Evolutionary conservation across 495 filamentous ascomycete species (phyloP).

Genomic region (Penicillium daleae): DNA sequence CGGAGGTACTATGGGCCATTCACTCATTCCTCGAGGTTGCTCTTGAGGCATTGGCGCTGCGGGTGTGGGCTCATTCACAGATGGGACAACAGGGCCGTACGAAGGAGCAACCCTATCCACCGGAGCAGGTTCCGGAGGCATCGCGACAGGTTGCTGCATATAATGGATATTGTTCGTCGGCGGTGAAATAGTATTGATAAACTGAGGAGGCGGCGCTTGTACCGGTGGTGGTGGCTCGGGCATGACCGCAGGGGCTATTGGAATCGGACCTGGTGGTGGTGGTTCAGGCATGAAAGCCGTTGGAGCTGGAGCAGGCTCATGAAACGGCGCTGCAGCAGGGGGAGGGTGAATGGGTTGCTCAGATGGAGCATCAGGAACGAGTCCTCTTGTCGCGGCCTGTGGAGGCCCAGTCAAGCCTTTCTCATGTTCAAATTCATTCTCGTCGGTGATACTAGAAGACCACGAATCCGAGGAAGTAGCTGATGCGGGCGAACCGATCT

Average conservation of each 20-base stretch:
- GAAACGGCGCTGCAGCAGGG: conserved; percentile 2
- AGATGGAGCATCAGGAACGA: not conserved
- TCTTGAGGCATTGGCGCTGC: not conserved
- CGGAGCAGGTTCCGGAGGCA: not conserved
- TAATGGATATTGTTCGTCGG: conserved; percentile 2
- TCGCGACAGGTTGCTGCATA: not conserved
- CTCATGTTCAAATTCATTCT: conserved; percentile 22
- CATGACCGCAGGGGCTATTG: conserved; percentile 6
- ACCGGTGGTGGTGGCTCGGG: conserved; percentile 15
- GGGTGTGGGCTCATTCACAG: not conserved
- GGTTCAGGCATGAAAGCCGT: conserved; percentile 11
- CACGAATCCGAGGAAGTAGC: conserved; percentile 22
- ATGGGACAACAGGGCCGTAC: not conserved
- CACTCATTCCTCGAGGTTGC: not conserved
- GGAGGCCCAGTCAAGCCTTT: conserved; percentile 16
- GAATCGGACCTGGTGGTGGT: not conserved
- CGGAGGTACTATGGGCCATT: not conserved
- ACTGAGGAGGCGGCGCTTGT: conserved; percentile 16
- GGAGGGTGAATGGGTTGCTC: not conserved
- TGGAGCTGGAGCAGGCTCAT: conserved; percentile 15
- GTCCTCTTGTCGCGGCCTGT: conserved; percentile 3
- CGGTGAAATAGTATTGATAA: conserved; percentile 3
- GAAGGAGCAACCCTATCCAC: not conserved
- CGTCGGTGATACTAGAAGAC: conserved; percentile 15
- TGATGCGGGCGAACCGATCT: conserved; percentile 10